Percentiles rank a stretch among this genome's conserved stretches.
Conservation (phyloP, 331 rosid genomes). For the Telfairia occidentalis region DNA sequence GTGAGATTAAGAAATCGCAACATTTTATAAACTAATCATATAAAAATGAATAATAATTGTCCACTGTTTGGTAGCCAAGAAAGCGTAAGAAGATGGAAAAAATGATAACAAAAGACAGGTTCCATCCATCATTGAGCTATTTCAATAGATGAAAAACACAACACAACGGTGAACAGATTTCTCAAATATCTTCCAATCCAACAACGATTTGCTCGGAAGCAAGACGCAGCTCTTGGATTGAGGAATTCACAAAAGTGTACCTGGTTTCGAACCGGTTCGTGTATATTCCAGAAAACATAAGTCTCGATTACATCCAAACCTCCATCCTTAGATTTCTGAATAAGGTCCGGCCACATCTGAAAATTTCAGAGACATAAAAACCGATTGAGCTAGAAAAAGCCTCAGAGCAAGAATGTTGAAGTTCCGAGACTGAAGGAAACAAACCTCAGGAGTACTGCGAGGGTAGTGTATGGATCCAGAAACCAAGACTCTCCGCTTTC, state of each 20-base stretch:
- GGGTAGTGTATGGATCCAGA: slow-evolving; percentile 97
- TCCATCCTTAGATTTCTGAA: slow-evolving; percentile 85
- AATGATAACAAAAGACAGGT: not conserved
- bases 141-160: not conserved
- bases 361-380: not conserved
- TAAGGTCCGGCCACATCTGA: slow-evolving; percentile 96
- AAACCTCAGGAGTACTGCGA: slow-evolving; percentile 83
- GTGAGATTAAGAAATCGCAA: not conserved
- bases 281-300: slow-evolving; percentile 84
- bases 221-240: slow-evolving; percentile 1
- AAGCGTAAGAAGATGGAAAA: slow-evolving; percentile 2
- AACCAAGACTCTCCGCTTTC: slow-evolving; percentile 58
- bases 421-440: not conserved
- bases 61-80: slow-evolving; percentile 11
- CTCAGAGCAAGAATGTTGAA: not conserved
- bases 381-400: not conserved
- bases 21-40: not conserved
- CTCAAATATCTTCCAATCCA: not conserved
- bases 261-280: slow-evolving; percentile 75
- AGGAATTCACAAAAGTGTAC: slow-evolving; percentile 22
- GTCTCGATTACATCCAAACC: slow-evolving; percentile 94
- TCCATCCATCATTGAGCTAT: not conserved
- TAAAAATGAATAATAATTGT: not conserved
- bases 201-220: not conserved
- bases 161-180: not conserved